These are phyloP conservation scores for Termitomyces bulborhizus DNA, from an alignment of 768 basidiomycete genomes.

Conservation along the genomic window DNA sequence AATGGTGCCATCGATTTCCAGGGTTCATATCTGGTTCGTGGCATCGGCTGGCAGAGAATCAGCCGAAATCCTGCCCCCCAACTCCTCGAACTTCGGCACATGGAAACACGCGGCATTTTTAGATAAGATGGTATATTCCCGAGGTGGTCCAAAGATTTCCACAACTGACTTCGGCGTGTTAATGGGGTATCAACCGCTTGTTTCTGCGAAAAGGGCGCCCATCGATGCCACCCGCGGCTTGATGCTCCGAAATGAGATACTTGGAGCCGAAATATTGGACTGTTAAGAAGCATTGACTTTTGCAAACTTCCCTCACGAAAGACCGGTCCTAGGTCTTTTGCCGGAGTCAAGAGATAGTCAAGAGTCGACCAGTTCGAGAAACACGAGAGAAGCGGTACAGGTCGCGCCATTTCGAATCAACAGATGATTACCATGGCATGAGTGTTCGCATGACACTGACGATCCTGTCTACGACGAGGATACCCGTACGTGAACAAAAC, in stretches of 20 bases:
- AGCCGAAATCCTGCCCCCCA: constrained; percentile 79
- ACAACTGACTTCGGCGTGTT: constrained; percentile 1
- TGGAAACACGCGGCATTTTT: constrained; percentile 81
- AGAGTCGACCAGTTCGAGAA: constrained; percentile 65
- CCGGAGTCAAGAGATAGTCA: constrained; percentile 46
- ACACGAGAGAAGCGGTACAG: constrained; percentile 58
- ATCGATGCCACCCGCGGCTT: constrained; percentile 87
- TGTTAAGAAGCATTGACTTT: constrained; percentile 90
- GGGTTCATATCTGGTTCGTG: constrained; percentile 78
- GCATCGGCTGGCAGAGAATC: constrained; percentile 86
- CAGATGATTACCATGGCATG: neutral
- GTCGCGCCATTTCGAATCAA: constrained; percentile 80
- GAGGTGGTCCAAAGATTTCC: constrained; percentile 46
- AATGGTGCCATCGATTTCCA: constrained; percentile 22
- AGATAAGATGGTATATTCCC: constrained; percentile 80
- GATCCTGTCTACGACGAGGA: constrained; percentile 9
- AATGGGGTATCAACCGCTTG: constrained; percentile 49
- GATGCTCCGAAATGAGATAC: constrained; percentile 74
- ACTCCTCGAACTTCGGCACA: constrained; percentile 56
- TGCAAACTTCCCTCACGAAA: constrained; percentile 88
- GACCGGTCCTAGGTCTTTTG: constrained; percentile 64
- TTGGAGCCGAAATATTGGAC: constrained; percentile 83
- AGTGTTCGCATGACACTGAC: constrained; percentile 4
- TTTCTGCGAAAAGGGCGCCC: constrained; percentile 81
- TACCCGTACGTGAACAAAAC: neutral